Evolutionary conservation across 805 yeast genomes (phyloP).

Genomic region (Teunomyces atbi): DNA sequence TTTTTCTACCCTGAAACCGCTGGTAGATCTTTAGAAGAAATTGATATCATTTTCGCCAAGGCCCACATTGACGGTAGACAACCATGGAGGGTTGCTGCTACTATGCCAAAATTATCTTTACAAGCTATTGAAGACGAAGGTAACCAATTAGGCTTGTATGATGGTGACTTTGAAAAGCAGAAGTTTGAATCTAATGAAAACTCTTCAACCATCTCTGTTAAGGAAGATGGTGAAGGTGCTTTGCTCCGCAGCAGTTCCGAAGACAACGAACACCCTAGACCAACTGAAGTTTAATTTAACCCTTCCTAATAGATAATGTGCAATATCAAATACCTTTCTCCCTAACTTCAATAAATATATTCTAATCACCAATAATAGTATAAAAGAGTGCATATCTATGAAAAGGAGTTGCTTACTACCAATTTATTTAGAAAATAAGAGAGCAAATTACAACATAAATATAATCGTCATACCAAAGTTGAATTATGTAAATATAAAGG

Average conservation of each 20-base stretch:
- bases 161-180: slow-evolving; percentile 40
- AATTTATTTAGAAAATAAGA: background rate
- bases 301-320: background rate
- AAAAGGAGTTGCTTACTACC: no score
- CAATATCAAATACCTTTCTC: background rate
- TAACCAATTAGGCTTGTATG: slow-evolving; percentile 53
- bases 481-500: slow-evolving; percentile 3
- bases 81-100: slow-evolving; percentile 62
- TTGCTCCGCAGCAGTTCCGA: slow-evolving; percentile 3
- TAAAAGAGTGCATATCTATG: no score
- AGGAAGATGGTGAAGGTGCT: slow-evolving; percentile 11
- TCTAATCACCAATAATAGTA: no score
- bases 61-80: slow-evolving; percentile 55
- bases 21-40: slow-evolving; percentile 46
- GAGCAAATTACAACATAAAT: background rate
- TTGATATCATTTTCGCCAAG: slow-evolving; percentile 61
- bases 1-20: slow-evolving; percentile 48
- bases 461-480: slow-evolving; percentile 7
- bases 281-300: slow-evolving; percentile 8
- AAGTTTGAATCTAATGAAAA: slow-evolving; percentile 32
- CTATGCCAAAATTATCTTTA: slow-evolving; percentile 55
- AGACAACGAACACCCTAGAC: slow-evolving; percentile 1
- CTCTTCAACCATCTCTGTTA: slow-evolving; percentile 16
- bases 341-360: background rate
- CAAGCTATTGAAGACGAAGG: slow-evolving; percentile 63